phyloP scores from a whole-genome alignment of 768 basidiomycete species.

The Tulasnella sp. region DNA sequence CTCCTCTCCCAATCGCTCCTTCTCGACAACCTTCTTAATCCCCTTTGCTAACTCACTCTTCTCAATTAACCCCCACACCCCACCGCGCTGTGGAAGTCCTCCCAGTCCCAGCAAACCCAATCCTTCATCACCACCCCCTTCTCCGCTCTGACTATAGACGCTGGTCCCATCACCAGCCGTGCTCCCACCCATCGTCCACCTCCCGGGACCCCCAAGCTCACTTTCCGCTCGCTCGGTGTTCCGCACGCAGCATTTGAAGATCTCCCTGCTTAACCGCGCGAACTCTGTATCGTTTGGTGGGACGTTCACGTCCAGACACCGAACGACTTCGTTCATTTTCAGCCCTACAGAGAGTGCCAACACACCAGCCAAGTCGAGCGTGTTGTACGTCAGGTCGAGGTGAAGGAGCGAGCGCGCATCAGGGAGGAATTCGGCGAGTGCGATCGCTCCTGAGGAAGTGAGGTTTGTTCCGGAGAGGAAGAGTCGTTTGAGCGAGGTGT shows the following conservation, averaged over 20 bases:
- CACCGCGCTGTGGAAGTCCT: slow-evolving; percentile 44
- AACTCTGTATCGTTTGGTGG: slow-evolving; percentile 75
- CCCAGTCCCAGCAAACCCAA: slow-evolving; percentile 17
- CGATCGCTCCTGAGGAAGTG: slow-evolving; percentile 77
- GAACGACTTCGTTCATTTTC: slow-evolving; percentile 67
- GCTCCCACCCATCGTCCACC: slow-evolving; percentile 21
- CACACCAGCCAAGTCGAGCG: slow-evolving; percentile 78
- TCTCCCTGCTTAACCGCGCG: slow-evolving; percentile 78
- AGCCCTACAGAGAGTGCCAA: slow-evolving; percentile 84
- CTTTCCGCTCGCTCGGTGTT: slow-evolving; percentile 64
- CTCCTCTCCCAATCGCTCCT: slow-evolving; percentile 24
- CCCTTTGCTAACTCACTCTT: slow-evolving; percentile 66
- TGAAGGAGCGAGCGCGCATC: slow-evolving; percentile 80
- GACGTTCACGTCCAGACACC: slow-evolving; percentile 89
- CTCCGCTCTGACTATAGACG: slow-evolving; percentile 16
- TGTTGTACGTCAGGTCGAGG: slow-evolving; percentile 78
- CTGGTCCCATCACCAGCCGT: slow-evolving; percentile 20
- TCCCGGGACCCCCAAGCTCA: slow-evolving; percentile 31
- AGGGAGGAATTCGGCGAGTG: slow-evolving; percentile 91
- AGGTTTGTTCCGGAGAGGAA: slow-evolving; percentile 80
- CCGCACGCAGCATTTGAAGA: slow-evolving; percentile 78
- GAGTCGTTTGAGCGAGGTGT: slow-evolving; percentile 80
- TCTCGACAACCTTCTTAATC: slow-evolving; percentile 28
- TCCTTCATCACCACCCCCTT: slow-evolving; percentile 15
- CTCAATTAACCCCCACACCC: slow-evolving; percentile 78